These are phyloP conservation scores for Neurospora tetrasperma DNA, from an alignment of 495 filamentous ascomycete species.

Conservation along the genomic window DNA sequence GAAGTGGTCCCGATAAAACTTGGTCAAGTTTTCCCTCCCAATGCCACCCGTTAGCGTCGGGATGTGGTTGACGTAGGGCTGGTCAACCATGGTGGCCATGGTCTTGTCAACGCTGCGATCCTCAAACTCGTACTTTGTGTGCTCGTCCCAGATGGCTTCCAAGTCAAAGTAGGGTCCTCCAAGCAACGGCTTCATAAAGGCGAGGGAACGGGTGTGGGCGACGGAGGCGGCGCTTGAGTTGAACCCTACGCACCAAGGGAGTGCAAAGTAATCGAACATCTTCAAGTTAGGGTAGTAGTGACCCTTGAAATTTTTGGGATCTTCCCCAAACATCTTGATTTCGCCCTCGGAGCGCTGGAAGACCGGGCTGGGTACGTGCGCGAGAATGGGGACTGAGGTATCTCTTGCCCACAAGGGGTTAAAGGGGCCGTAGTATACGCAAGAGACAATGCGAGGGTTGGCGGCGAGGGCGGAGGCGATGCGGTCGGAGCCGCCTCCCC, in stretches of 20 bases:
- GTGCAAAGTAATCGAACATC: constrained; percentile 20
- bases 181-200: constrained; percentile 41
- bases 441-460: constrained; percentile 19
- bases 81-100: constrained; percentile 49
- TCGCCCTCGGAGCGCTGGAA: background rate
- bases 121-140: constrained; percentile 44
- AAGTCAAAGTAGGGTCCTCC: constrained; percentile 48
- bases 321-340: background rate
- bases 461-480: constrained; percentile 8
- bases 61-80: constrained; percentile 52
- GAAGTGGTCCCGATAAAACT: constrained; percentile 69
- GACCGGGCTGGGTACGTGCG: constrained; percentile 8
- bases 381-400: constrained; percentile 8
- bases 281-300: constrained; percentile 25
- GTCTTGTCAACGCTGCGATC: constrained; percentile 43
- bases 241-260: constrained; percentile 34
- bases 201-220: constrained; percentile 41
- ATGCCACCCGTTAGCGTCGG: constrained; percentile 59
- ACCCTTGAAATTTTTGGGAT: background rate
- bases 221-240: constrained; percentile 27
- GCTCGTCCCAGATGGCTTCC: constrained; percentile 51
- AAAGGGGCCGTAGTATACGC: constrained; percentile 21
- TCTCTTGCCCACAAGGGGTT: background rate
- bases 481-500: background rate
- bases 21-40: constrained; percentile 53